These are phyloP conservation scores for Mucor circinelloides DNA, from an alignment of 371 early-diverging fungal genomes.

Conservation along the genomic window DNA sequence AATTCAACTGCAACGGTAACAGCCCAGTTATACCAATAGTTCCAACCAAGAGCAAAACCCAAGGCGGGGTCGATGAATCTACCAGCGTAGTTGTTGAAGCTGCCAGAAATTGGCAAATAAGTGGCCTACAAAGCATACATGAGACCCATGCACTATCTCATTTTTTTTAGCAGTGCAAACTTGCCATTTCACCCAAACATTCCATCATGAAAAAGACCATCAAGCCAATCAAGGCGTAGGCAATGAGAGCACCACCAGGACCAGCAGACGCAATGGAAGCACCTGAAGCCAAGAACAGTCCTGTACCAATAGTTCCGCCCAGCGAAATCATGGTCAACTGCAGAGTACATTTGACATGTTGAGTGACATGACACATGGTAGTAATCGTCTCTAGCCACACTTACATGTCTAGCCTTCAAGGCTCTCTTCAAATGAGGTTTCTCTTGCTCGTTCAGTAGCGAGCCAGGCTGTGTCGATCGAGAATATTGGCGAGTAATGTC, in stretches of 20 bases:
- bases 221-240: conserved; percentile 71
- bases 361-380: neutral
- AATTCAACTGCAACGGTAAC: conserved; percentile 80
- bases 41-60: conserved; percentile 86
- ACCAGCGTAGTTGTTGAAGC: conserved; percentile 83
- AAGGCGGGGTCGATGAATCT: conserved; percentile 87
- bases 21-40: conserved; percentile 80
- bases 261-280: conserved; percentile 76
- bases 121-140: conserved; percentile 44
- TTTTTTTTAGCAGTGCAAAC: neutral
- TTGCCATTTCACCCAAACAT: conserved; percentile 85
- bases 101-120: conserved; percentile 81
- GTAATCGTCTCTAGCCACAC: neutral
- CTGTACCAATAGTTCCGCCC: conserved; percentile 83
- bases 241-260: conserved; percentile 80
- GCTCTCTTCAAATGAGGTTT: conserved; percentile 20
- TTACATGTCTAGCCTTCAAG: conserved; percentile 32
- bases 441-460: conserved; percentile 1
- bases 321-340: conserved; percentile 79
- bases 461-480: conserved; percentile 9
- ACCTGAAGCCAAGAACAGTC: conserved; percentile 87
- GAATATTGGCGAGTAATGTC: neutral
- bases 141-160: neutral
- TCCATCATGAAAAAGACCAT: conserved; percentile 87
- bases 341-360: neutral